These are phyloP conservation scores for Sphagnum fallax DNA, from an alignment of 228 moss, liverwort and hornwort species.

Conservation along the genomic window DNA sequence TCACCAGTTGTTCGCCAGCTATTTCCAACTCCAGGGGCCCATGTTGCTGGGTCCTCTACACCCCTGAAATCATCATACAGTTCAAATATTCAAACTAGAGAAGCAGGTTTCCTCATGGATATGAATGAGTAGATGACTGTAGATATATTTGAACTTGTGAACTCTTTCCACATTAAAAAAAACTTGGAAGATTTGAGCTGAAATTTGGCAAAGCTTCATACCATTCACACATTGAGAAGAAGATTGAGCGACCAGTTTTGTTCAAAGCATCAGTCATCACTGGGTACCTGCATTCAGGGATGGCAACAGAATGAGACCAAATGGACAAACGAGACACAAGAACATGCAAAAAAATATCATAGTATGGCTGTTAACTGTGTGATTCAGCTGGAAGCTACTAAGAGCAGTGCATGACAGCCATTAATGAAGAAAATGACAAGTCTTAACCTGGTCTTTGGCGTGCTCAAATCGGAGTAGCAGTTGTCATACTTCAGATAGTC, in stretches of 20 bases:
- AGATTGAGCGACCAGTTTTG: constrained; percentile 61
- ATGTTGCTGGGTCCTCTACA: constrained; percentile 54
- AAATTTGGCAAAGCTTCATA: constrained; percentile 14
- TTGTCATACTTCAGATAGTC: constrained; percentile 97
- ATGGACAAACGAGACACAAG: no score
- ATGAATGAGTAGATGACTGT: no score
- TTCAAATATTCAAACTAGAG: neutral
- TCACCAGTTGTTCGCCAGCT: constrained; percentile 94
- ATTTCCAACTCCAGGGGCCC: constrained; percentile 64
- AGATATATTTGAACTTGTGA: no score
- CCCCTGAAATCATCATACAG: constrained; percentile 46
- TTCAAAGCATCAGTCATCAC: constrained; percentile 91
- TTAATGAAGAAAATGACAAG: neutral
- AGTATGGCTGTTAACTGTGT: no score
- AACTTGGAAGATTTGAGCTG: no score
- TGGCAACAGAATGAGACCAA: neutral
- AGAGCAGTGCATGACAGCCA: no score
- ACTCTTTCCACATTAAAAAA: no score
- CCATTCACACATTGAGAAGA: constrained; percentile 98
- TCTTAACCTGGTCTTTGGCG: constrained; percentile 58
- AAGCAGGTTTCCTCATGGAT: no score
- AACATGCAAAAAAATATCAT: no score
- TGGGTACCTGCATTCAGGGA: constrained; percentile 45
- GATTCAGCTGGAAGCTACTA: no score
- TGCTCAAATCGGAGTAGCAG: constrained; percentile 61